phyloP scores from a whole-genome alignment of 805 yeast genomes.

The Wickerhamomyces kurtzmanii region DNA sequence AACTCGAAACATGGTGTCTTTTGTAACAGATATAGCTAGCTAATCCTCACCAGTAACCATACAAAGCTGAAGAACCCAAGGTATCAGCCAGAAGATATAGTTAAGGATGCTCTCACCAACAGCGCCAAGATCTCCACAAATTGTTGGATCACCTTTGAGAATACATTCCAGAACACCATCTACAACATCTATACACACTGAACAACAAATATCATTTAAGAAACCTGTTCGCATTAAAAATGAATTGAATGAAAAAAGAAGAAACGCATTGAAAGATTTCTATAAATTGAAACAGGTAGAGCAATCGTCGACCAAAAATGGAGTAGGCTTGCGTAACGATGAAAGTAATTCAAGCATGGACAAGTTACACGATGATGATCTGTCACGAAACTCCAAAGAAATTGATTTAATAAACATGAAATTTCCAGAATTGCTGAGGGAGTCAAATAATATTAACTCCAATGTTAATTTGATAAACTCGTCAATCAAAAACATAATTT shows the following conservation, averaged over 20 bases:
- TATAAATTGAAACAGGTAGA: conserved; percentile 25
- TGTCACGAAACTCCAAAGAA: conserved; percentile 21
- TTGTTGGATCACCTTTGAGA: too few species aligned
- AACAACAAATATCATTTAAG: conserved; percentile 12
- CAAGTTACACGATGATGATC: conserved; percentile 11
- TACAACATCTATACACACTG: conserved; percentile 1
- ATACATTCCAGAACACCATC: conserved; percentile 1
- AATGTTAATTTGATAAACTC: conserved; percentile 43
- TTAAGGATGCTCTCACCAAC: too few species aligned
- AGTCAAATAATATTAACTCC: conserved; percentile 31
- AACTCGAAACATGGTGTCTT: too few species aligned
- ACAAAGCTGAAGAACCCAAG: too few species aligned
- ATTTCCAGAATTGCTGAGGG: conserved; percentile 21
- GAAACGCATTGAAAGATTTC: conserved; percentile 31
- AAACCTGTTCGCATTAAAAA: conserved; percentile 13
- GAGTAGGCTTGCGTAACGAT: conserved; percentile 1
- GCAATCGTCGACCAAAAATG: conserved; percentile 12
- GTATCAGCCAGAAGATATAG: too few species aligned
- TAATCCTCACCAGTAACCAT: too few species aligned
- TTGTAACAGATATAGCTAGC: too few species aligned
- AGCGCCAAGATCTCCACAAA: too few species aligned
- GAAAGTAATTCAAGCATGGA: not conserved
- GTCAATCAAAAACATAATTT: conserved; percentile 60
- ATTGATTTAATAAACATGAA: conserved; percentile 17
- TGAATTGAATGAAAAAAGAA: conserved; percentile 18